These are phyloP conservation scores for Fraxinus excelsior DNA, from an alignment of 257 asterid genomes.

Conservation along the genomic window DNA sequence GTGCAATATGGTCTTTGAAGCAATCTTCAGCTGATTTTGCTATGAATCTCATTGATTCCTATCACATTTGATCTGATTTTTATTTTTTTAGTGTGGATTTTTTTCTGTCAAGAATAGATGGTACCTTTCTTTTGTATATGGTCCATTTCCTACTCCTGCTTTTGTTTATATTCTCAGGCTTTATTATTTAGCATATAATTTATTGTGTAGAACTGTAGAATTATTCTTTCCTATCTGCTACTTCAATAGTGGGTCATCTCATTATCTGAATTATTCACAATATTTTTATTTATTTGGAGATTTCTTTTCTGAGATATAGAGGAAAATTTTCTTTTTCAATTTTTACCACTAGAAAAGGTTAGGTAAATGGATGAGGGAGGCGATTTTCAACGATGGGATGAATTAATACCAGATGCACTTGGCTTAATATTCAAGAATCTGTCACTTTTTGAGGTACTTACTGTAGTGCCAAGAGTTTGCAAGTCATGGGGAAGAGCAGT, in stretches of 20 bases:
- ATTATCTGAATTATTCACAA: neutral
- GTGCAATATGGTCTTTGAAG: slow-evolving; percentile 35
- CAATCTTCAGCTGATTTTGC: slow-evolving; percentile 24
- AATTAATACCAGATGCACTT: slow-evolving; percentile 79
- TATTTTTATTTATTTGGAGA: neutral
- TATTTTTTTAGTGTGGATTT: neutral
- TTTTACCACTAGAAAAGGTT: neutral
- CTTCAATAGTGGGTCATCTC: neutral
- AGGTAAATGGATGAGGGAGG: slow-evolving; percentile 53
- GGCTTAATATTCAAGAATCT: slow-evolving; percentile 83
- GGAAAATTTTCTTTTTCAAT: neutral
- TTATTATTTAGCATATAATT: neutral
- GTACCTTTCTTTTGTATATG: slow-evolving; percentile 14
- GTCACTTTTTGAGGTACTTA: slow-evolving; percentile 59
- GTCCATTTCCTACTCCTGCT: neutral
- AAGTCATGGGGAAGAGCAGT: slow-evolving; percentile 82
- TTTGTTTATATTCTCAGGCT: neutral
- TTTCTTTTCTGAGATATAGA: neutral
- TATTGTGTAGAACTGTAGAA: neutral
- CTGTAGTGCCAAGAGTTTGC: slow-evolving; percentile 80
- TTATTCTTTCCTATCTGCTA: neutral
- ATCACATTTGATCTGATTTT: slow-evolving; percentile 8
- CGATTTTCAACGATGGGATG: slow-evolving; percentile 65
- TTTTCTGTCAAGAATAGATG: slow-evolving; percentile 3
- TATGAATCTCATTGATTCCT: slow-evolving; percentile 14